Evolutionary conservation across 2,329 filamentous ascomycete genomes (phyloP).

Genomic region (Sclerotinia borealis): DNA sequence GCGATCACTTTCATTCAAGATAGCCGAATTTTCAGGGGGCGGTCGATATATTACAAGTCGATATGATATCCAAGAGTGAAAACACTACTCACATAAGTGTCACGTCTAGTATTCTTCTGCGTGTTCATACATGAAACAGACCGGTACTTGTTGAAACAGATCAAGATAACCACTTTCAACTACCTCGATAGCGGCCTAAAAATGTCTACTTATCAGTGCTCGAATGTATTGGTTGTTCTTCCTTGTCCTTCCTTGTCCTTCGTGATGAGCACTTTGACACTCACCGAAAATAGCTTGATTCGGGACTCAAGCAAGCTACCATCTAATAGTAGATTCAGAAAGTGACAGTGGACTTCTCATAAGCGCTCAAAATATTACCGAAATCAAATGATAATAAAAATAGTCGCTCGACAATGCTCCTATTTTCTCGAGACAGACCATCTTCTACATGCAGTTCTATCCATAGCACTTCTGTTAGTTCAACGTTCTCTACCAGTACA

Average conservation of each 20-base stretch:
- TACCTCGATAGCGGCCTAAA: background rate
- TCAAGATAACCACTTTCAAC: background rate
- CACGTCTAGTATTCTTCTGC: background rate
- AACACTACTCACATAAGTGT: background rate
- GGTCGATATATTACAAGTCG: too few species aligned
- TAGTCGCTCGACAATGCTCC: background rate
- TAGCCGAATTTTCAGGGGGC: too few species aligned
- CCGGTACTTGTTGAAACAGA: background rate
- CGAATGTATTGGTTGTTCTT: background rate
- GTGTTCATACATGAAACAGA: background rate
- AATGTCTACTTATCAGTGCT: background rate
- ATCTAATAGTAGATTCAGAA: background rate
- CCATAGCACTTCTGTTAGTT: background rate
- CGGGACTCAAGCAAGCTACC: background rate
- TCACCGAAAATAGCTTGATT: rapidly evolving
- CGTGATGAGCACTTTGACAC: rapidly evolving
- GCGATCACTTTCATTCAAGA: too few species aligned
- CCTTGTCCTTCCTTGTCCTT: background rate
- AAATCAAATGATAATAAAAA: background rate
- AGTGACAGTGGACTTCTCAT: background rate
- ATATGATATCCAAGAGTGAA: background rate
- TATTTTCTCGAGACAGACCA: background rate
- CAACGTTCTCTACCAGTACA: background rate
- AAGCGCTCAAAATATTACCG: background rate
- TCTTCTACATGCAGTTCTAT: too few species aligned